phyloP scores from a whole-genome alignment of 768 basidiomycete genomes.

The Daedaleopsis sinensis region DNA sequence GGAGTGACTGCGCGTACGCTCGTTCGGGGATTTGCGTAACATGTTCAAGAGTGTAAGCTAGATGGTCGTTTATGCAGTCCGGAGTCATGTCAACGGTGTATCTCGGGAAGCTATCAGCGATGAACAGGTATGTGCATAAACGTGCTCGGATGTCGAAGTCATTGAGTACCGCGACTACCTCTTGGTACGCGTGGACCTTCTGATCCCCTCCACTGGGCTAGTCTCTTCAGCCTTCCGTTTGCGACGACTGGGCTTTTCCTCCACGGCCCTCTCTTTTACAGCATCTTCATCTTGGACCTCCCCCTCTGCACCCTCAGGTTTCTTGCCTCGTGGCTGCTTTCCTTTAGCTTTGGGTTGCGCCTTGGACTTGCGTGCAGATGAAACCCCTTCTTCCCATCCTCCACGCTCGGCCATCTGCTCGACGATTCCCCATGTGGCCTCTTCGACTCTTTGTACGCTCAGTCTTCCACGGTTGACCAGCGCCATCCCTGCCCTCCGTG shows the following conservation, averaged over 20 bases:
- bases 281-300: constrained; percentile 5
- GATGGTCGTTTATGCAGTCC: not conserved
- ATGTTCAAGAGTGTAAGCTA: constrained; percentile 10
- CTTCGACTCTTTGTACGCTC: constrained; percentile 82
- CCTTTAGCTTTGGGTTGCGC: constrained; percentile 17
- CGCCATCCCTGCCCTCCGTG: constrained; percentile 60
- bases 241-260: constrained; percentile 7
- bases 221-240: constrained; percentile 20
- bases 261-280: not conserved
- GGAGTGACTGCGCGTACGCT: constrained; percentile 6
- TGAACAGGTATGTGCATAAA: not conserved
- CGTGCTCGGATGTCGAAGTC: not conserved
- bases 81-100: not conserved
- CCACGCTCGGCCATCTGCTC: constrained; percentile 65
- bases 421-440: constrained; percentile 67
- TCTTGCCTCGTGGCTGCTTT: constrained; percentile 3
- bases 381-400: constrained; percentile 66
- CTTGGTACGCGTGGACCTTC: constrained; percentile 24
- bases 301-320: not conserved
- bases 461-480: constrained; percentile 80
- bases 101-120: not conserved
- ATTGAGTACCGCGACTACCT: constrained; percentile 6
- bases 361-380: not conserved
- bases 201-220: not conserved
- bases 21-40: not conserved